These are phyloP conservation scores for Breviolum minutum DNA, from an alignment of 73 alveolate species.

Conservation along the genomic window DNA sequence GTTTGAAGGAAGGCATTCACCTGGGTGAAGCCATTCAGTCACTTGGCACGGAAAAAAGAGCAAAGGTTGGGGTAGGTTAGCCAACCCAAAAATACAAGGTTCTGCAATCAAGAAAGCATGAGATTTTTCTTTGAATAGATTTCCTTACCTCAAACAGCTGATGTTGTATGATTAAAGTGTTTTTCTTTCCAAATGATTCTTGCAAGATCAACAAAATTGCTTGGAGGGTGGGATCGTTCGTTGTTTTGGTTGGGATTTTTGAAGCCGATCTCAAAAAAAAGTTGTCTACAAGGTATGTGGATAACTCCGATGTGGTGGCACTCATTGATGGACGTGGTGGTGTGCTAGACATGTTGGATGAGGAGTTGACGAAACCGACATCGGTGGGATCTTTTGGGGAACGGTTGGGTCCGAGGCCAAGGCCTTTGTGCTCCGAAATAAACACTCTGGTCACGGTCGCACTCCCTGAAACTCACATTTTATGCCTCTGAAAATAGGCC, in stretches of 20 bases:
- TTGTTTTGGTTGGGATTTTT: too few species aligned
- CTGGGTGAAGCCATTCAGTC: constrained; percentile 40
- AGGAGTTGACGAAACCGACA: not conserved
- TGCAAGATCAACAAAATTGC: too few species aligned
- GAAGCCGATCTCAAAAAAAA: too few species aligned
- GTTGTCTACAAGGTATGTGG: constrained; percentile 58
- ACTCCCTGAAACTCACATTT: too few species aligned
- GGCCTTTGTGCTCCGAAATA: too few species aligned
- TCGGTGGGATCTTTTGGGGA: not conserved
- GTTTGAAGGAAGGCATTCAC: constrained; percentile 36
- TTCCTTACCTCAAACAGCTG: not conserved
- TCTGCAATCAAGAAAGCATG: not conserved
- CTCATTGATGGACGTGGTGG: constrained; percentile 76
- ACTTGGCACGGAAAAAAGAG: not conserved
- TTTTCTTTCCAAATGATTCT: too few species aligned
- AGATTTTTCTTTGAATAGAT: too few species aligned
- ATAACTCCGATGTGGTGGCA: constrained; percentile 64
- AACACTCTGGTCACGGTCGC: too few species aligned
- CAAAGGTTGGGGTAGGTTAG: too few species aligned
- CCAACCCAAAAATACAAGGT: not conserved
- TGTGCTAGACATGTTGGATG: constrained; percentile 81
- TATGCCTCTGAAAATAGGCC: too few species aligned
- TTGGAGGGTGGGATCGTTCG: too few species aligned
- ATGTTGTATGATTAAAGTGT: too few species aligned
- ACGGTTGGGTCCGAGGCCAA: not conserved